Conservation (phyloP, 208 protist genomes). For the Acanthamoeba royreba region DNA sequence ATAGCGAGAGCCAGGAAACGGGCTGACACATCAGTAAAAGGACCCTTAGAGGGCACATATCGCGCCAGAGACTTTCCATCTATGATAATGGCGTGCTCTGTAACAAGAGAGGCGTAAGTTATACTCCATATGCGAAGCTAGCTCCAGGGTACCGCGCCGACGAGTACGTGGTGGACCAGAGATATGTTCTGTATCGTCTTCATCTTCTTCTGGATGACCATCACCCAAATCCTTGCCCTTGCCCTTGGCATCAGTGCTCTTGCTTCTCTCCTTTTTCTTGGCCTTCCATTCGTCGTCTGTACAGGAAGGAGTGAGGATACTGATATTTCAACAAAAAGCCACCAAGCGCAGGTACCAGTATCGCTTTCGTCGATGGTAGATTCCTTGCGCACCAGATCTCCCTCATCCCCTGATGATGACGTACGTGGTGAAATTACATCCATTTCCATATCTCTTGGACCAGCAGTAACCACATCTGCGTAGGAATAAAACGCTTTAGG, state of each 20-base stretch:
- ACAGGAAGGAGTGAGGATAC: too few species aligned
- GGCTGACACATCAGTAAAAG: neutral
- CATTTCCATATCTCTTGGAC: neutral
- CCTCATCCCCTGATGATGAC: neutral
- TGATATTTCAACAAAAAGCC: too few species aligned
- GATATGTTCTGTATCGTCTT: neutral
- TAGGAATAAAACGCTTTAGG: neutral
- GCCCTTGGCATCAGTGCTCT: too few species aligned
- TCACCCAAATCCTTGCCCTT: too few species aligned
- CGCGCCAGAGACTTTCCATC: conserved; percentile 11
- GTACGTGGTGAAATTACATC: neutral
- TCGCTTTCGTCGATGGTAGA: neutral
- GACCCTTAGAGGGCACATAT: neutral
- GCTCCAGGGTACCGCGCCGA: neutral
- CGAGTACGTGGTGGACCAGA: neutral
- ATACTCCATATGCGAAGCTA: neutral
- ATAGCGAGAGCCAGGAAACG: conserved; percentile 62
- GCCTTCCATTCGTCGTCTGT: too few species aligned
- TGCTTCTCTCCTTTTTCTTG: too few species aligned
- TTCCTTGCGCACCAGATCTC: neutral
- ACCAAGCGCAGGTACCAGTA: too few species aligned
- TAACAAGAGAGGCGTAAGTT: neutral
- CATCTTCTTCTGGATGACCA: too few species aligned
- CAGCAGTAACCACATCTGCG: neutral
- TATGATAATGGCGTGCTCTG: neutral